Evolutionary conservation across 768 basidiomycete species (phyloP).

Genomic region (Ephemerocybe angulata): DNA sequence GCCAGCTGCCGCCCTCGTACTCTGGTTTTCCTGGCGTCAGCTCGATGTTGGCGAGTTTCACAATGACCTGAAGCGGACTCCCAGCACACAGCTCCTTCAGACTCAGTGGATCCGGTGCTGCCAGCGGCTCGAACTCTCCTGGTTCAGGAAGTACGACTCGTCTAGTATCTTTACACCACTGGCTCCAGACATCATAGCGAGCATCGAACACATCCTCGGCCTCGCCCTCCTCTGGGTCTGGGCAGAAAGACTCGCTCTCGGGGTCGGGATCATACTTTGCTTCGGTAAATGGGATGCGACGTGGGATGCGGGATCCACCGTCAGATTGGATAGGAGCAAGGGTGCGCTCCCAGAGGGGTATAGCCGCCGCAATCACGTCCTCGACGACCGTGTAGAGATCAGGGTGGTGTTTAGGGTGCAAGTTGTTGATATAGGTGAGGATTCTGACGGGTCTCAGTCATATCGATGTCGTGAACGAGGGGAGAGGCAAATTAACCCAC

Average conservation of each 20-base stretch:
- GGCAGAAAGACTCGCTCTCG: neutral
- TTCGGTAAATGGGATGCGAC: neutral
- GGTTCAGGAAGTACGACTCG: neutral
- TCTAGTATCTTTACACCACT: neutral
- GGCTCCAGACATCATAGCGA: neutral
- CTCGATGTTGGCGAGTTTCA: constrained; percentile 21
- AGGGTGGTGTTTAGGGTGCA: constrained; percentile 25
- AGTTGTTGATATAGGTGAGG: constrained; percentile 37
- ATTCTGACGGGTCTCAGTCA: constrained; percentile 14
- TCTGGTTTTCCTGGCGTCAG: constrained; percentile 27
- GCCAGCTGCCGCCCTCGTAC: constrained; percentile 26
- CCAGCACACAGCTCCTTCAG: constrained; percentile 12
- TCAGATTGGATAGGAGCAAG: constrained; percentile 17
- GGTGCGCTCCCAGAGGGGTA: constrained; percentile 28
- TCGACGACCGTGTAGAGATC: constrained; percentile 24
- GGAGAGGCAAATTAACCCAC: neutral
- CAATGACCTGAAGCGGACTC: constrained; percentile 17
- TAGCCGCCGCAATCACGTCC: constrained; percentile 19
- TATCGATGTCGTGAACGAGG: neutral
- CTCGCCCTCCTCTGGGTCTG: neutral
- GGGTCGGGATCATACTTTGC: neutral
- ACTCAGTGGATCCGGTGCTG: no score
- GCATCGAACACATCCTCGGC: neutral
- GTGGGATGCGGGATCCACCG: neutral
- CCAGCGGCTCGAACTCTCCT: neutral